A percentile compares a stretch with the other conserved stretches of the same genome.
These are phyloP conservation scores for Hydrangea macrophylla DNA, from an alignment of 148 eudicot genomes.

Conservation along the genomic window DNA sequence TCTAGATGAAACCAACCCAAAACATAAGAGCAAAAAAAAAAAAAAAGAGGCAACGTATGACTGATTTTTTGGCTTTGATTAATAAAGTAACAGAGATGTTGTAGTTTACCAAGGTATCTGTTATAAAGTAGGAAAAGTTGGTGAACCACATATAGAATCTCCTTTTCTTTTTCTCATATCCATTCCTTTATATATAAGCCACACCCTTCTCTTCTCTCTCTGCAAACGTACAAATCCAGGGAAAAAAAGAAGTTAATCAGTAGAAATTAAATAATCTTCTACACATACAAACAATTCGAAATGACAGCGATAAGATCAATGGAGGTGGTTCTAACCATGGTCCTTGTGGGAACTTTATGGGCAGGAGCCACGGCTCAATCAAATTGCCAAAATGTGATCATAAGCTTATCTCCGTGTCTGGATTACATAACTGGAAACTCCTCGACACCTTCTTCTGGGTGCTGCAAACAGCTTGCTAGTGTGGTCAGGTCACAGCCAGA, in stretches of 20 bases:
- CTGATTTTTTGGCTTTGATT: neutral
- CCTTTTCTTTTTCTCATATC: neutral
- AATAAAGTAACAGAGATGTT: neutral
- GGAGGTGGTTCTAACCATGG: constrained; percentile 14
- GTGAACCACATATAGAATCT: constrained; percentile 12
- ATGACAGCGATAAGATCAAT: constrained; percentile 17
- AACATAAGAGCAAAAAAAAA: constrained; percentile 7
- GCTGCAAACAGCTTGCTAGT: constrained; percentile 28
- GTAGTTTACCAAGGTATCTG: neutral
- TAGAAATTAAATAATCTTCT: neutral
- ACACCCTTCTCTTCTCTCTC: neutral
- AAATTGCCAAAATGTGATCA: constrained; percentile 17
- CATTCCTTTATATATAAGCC: neutral
- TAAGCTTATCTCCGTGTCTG: constrained; percentile 30
- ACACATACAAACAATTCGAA: neutral
- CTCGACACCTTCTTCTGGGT: constrained; percentile 23
- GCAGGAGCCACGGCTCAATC: constrained; percentile 37
- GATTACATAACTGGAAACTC: constrained; percentile 17
- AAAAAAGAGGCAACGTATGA: neutral
- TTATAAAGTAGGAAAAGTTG: constrained; percentile 17
- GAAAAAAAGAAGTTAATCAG: neutral
- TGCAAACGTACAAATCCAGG: too few relatives aligned
- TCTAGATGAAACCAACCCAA: neutral
- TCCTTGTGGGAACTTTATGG: constrained; percentile 15
- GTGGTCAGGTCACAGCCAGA: constrained; percentile 46